Conservation (phyloP, 495 filamentous ascomycete species). For the Platismatia glauca region DNA sequence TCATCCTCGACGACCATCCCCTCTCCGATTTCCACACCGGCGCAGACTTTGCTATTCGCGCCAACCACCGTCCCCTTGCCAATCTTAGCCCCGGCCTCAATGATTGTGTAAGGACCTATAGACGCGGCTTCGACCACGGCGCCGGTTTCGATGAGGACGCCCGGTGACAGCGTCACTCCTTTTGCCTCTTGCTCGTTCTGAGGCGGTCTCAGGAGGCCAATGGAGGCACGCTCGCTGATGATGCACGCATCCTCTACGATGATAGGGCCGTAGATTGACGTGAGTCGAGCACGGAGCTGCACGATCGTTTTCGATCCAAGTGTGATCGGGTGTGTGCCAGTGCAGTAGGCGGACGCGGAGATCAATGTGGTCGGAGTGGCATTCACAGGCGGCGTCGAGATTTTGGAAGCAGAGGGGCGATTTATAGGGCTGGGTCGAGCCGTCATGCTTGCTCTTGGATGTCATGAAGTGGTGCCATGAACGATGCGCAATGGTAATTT, state of each 20-base stretch:
- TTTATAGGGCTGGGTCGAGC: slow-evolving; percentile 6
- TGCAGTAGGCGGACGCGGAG: slow-evolving; percentile 54
- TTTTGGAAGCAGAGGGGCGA: slow-evolving; percentile 16
- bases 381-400: slow-evolving; percentile 19
- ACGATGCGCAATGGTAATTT: too few species aligned
- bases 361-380: slow-evolving; percentile 51
- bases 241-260: slow-evolving; percentile 56
- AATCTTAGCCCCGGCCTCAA: slow-evolving; percentile 53
- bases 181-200: slow-evolving; percentile 17
- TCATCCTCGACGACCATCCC: slow-evolving; percentile 16
- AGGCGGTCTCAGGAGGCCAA: slow-evolving; percentile 29
- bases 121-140: slow-evolving; percentile 33
- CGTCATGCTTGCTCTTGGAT: slow-evolving; percentile 10
- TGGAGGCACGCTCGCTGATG: slow-evolving; percentile 52
- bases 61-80: slow-evolving; percentile 57
- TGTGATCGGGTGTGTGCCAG: slow-evolving; percentile 53
- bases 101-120: slow-evolving; percentile 52
- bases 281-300: slow-evolving; percentile 58
- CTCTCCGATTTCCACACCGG: slow-evolving; percentile 13
- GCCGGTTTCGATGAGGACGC: slow-evolving; percentile 50
- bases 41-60: slow-evolving; percentile 39
- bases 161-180: slow-evolving; percentile 52
- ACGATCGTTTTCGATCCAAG: slow-evolving; percentile 55
- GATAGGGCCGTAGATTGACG: slow-evolving; percentile 49
- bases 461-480: too few species aligned